Conservation (phyloP, 345 rosid genomes). For the Sapria himalayana region DNA sequence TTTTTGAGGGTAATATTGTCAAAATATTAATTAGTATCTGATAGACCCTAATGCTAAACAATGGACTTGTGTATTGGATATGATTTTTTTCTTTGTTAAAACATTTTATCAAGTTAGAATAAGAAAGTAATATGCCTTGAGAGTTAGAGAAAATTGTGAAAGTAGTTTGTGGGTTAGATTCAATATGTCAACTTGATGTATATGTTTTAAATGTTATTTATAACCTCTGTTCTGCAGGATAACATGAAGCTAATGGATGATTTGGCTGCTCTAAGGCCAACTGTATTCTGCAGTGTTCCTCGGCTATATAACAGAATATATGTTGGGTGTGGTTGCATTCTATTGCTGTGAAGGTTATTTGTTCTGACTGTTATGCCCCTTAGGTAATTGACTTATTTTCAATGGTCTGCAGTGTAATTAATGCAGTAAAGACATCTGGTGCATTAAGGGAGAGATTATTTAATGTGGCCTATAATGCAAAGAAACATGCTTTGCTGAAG, state of each 20-base stretch:
- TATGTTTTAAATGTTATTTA: slow-evolving; percentile 5
- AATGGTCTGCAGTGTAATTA: slow-evolving; percentile 38
- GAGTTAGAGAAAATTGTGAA: no score
- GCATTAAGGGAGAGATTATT: slow-evolving; percentile 60
- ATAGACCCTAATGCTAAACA: no score
- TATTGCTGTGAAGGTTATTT: slow-evolving; percentile 7
- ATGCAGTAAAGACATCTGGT: slow-evolving; percentile 76
- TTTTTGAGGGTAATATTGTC: no score
- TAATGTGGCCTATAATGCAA: slow-evolving; percentile 87
- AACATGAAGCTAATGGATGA: slow-evolving; percentile 83
- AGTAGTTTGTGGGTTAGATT: no score
- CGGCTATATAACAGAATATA: slow-evolving; percentile 87
- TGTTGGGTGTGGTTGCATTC: slow-evolving; percentile 34
- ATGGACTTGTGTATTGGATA: no score
- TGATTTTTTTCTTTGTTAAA: no score
- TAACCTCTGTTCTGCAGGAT: slow-evolving; percentile 35
- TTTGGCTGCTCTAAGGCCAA: slow-evolving; percentile 74
- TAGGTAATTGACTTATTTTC: slow-evolving; percentile 5
- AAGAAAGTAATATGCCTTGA: no score
- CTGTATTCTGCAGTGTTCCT: slow-evolving; percentile 88
- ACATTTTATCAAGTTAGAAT: no score
- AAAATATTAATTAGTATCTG: no score
- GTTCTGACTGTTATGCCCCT: slow-evolving; percentile 5
- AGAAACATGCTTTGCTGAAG: slow-evolving; percentile 74
- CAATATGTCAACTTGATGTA: no score